These are phyloP conservation scores for Xylaria palmicola DNA, from an alignment of 495 filamentous ascomycete genomes.

Conservation along the genomic window DNA sequence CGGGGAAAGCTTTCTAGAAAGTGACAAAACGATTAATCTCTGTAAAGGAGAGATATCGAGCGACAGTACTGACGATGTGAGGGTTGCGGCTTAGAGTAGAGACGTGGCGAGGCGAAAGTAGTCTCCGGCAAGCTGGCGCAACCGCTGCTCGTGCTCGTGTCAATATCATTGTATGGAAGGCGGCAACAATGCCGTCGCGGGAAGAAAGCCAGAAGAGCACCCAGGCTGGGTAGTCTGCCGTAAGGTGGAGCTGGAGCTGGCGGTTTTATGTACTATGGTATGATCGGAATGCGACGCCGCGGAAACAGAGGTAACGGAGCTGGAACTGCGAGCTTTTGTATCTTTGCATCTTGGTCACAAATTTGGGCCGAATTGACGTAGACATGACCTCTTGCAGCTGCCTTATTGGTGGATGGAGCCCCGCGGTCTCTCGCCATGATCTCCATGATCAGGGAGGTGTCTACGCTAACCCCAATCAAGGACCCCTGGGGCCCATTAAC, in stretches of 20 bases:
- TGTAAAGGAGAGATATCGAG: neutral
- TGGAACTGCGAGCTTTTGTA: neutral
- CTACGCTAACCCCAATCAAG: neutral
- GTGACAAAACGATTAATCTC: conserved; percentile 22
- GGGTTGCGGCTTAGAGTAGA: conserved; percentile 44
- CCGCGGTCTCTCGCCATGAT: too few species aligned
- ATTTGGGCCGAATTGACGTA: neutral
- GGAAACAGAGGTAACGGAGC: too few species aligned
- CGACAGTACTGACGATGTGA: conserved; percentile 41
- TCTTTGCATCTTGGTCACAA: neutral
- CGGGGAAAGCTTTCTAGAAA: conserved; percentile 68
- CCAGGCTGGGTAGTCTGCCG: too few species aligned
- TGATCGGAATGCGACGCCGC: too few species aligned
- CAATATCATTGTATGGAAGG: conserved; percentile 29
- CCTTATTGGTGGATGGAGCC: neutral
- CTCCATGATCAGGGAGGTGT: too few species aligned
- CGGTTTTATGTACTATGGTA: too few species aligned
- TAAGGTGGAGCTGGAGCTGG: too few species aligned
- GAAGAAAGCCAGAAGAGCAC: neutral
- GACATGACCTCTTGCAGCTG: neutral
- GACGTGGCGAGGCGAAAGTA: conserved; percentile 24
- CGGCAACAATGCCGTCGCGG: neutral
- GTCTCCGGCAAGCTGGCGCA: conserved; percentile 17
- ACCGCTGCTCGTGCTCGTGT: conserved; percentile 21
- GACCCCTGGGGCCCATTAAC: conserved; percentile 23